Percentiles rank a stretch among this genome's conserved stretches.
Evolutionary conservation across 768 basidiomycete species (phyloP).

Genomic region (Termitomyces heimii): DNA sequence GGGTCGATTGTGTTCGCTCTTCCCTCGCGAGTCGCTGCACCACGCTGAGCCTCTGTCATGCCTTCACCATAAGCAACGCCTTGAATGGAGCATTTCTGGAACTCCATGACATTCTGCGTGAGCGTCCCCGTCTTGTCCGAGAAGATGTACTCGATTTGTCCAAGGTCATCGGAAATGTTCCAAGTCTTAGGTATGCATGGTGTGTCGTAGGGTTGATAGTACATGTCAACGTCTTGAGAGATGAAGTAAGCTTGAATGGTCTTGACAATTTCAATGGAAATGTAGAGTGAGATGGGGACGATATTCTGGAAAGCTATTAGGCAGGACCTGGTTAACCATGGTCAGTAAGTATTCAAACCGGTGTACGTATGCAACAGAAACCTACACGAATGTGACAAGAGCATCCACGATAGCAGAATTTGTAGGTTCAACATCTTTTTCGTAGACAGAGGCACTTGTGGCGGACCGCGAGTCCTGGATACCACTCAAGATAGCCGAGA

Average conservation of each 20-base stretch:
- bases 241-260: slow-evolving; percentile 97
- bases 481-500: slow-evolving; percentile 74
- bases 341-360: not conserved
- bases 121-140: slow-evolving; percentile 97
- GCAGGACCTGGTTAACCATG: slow-evolving; percentile 56
- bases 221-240: slow-evolving; percentile 95
- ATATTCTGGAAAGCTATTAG: slow-evolving; percentile 98
- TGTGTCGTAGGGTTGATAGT: slow-evolving; percentile 81
- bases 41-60: slow-evolving; percentile 91
- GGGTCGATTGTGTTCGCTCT: slow-evolving; percentile 59
- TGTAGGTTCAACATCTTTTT: slow-evolving; percentile 59
- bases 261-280: slow-evolving; percentile 97
- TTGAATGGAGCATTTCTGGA: slow-evolving; percentile 88
- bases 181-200: slow-evolving; percentile 94
- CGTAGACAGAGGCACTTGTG: slow-evolving; percentile 73
- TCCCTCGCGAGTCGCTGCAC: slow-evolving; percentile 82
- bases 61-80: slow-evolving; percentile 91
- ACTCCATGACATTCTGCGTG: slow-evolving; percentile 98
- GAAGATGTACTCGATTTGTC: slow-evolving; percentile 90
- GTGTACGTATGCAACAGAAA: slow-evolving; percentile 14
- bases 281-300: slow-evolving; percentile 92
- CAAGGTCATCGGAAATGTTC: slow-evolving; percentile 98
- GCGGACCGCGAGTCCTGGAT: slow-evolving; percentile 50
- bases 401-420: slow-evolving; percentile 61
- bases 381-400: slow-evolving; percentile 88